Evolutionary conservation across 176 grass and related monocot species (phyloP).

Genomic region (Carex myosuroides): DNA sequence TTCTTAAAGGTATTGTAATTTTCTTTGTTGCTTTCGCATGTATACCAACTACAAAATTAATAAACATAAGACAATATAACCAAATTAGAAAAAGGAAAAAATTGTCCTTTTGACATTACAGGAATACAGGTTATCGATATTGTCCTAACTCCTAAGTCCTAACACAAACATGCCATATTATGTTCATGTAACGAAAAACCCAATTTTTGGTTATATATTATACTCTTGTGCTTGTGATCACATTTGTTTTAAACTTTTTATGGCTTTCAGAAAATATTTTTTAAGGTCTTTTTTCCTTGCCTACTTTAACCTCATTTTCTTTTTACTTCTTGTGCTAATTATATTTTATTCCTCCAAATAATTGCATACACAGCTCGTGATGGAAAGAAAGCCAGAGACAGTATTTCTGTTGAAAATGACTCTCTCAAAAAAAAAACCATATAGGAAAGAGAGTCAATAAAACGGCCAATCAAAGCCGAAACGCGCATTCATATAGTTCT

Average conservation of each 20-base stretch:
- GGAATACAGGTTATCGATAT: background rate
- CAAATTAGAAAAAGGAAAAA: background rate
- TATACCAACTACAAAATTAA: background rate
- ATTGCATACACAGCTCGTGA: background rate
- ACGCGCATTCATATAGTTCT: background rate
- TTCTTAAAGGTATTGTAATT: conserved; percentile 13
- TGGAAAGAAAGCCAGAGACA: background rate
- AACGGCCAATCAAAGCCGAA: background rate
- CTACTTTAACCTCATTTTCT: background rate
- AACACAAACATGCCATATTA: background rate
- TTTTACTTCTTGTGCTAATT: background rate
- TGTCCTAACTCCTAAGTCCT: background rate
- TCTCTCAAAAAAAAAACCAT: background rate
- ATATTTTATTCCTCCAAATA: background rate
- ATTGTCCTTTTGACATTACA: background rate
- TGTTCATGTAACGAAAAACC: background rate
- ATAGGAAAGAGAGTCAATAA: background rate
- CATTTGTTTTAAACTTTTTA: background rate
- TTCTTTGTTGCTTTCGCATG: background rate
- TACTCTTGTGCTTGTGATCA: background rate
- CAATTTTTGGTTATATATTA: background rate
- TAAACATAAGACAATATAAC: too few relatives aligned
- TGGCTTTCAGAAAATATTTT: background rate
- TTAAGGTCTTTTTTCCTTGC: background rate
- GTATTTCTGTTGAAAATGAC: background rate